Evolutionary conservation across 2,329 filamentous ascomycete genomes (phyloP).

Genomic region (Penicillium decumbens): DNA sequence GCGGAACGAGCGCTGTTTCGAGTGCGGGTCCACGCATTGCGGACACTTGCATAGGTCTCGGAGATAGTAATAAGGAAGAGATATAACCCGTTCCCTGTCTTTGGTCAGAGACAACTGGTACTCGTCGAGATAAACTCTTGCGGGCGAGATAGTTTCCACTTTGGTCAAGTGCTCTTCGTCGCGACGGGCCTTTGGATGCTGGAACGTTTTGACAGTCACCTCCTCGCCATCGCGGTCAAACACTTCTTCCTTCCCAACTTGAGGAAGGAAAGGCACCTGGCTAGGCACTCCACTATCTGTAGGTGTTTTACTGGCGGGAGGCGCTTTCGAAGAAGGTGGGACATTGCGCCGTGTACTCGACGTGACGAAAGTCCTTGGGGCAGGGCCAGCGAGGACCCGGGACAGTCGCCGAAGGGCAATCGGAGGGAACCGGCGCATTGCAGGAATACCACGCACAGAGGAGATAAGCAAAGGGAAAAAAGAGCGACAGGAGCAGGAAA

Average conservation of each 20-base stretch:
- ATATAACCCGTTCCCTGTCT: neutral
- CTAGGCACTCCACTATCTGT: neutral
- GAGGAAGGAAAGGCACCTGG: neutral
- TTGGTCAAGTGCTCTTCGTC: neutral
- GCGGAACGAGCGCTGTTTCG: constrained; percentile 60
- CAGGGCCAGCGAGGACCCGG: constrained; percentile 3
- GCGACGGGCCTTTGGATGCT: neutral
- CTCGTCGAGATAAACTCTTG: neutral
- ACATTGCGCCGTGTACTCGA: constrained; percentile 5
- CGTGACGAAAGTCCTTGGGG: constrained; percentile 11
- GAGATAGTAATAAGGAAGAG: constrained; percentile 29
- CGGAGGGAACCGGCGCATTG: constrained; percentile 10
- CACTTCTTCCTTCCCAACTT: neutral
- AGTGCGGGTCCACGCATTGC: constrained; percentile 53
- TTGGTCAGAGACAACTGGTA: neutral
- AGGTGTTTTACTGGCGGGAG: neutral
- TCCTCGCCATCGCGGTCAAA: neutral
- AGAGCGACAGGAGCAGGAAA: neutral
- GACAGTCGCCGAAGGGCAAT: constrained; percentile 7
- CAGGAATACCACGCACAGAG: neutral
- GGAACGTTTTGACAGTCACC: neutral
- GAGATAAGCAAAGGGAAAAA: neutral
- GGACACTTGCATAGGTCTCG: constrained; percentile 55
- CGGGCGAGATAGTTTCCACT: neutral
- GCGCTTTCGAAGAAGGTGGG: neutral